Base-by-base conservation (phyloP, 306 rosid species). In the Prunus campanulata region DNA sequence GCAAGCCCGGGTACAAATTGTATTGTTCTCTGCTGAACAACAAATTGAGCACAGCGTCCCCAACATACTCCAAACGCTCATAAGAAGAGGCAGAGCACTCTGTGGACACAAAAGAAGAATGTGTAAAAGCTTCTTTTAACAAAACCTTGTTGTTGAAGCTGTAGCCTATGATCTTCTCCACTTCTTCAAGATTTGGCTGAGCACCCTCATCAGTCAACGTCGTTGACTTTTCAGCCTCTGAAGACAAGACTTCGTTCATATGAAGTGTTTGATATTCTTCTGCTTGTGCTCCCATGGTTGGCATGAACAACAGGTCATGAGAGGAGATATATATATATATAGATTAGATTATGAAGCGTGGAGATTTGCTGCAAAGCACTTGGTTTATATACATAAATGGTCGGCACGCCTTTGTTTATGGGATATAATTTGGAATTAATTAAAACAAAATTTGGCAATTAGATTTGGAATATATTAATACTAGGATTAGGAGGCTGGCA, bases 71-170 rank as follows among this genome's bases (percentile, higher is more conserved):
- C 30, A 91, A 74, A 3, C 90, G 81, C 74, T 85, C 86, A 18
- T 68, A 84, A 0, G 89, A 82, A 25, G 2, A 59, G 69, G 35
- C 19, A 14, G 57, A 68, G 7, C 11, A 22, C 10, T 60, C 55
- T 54, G 77, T 2, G 2, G 70, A 8, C 13, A 74, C 54, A 3
- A 75, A 82, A 3, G 87, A 66, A 11, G 64, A 30, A 52, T 88
- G 87, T 0, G 93, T 88, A 18, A 88, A 88, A 6, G 96, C 93
- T 73, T 90, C 84, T 32, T 83, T 83, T 11, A 90, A 44, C 20
- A 90, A 69, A 7, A 24, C 1, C 66, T 77, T 87, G 24, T 88
- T 74, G 60, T 68, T 64, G 67, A 90, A 90, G 25, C 39, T 35
- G 77, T 90, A 88, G 1, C 79, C 75, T 0, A 90, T n/a, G 49